Conservation (phyloP, 305 asterid genomes). For the Stenogyne calaminthoides region DNA sequence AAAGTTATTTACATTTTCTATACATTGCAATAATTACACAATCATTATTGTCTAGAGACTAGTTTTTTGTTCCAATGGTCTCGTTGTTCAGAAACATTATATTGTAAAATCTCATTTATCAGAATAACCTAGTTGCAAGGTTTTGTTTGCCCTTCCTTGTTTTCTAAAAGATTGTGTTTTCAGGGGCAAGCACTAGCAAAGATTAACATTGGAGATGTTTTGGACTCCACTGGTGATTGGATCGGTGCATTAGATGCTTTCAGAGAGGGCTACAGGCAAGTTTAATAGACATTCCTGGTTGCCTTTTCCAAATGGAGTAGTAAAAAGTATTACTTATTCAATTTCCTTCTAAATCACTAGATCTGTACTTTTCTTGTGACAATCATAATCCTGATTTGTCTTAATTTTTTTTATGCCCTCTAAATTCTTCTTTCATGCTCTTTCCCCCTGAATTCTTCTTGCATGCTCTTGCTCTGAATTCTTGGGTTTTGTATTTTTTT, state of each 20-base stretch:
- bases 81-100: constrained; percentile 18
- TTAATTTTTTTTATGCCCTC: constrained; percentile 1
- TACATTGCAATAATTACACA: neutral
- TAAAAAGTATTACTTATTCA: constrained; percentile 1
- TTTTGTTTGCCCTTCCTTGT: constrained; percentile 8
- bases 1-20: neutral
- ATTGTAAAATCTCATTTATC: constrained; percentile 13
- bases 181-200: constrained; percentile 96
- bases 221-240: constrained; percentile 77
- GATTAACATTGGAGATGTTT: constrained; percentile 79
- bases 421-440: neutral
- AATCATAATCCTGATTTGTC: constrained; percentile 13
- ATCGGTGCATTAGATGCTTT: constrained; percentile 74
- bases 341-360: constrained; percentile 15
- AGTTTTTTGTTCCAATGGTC: neutral
- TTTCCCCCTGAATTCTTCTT: neutral
- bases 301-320: constrained; percentile 10
- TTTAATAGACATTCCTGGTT: constrained; percentile 14
- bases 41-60: constrained; percentile 7
- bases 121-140: constrained; percentile 5
- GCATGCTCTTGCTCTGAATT: neutral
- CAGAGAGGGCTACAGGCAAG: constrained; percentile 81
- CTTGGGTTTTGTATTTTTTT: constrained; percentile 1
- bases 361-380: constrained; percentile 17
- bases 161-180: constrained; percentile 35